Evolutionary conservation across 208 protist genomes (phyloP), one percentile per base, ranked within the genome.

Genomic region (Trypanosomatidae sp.): DNA sequence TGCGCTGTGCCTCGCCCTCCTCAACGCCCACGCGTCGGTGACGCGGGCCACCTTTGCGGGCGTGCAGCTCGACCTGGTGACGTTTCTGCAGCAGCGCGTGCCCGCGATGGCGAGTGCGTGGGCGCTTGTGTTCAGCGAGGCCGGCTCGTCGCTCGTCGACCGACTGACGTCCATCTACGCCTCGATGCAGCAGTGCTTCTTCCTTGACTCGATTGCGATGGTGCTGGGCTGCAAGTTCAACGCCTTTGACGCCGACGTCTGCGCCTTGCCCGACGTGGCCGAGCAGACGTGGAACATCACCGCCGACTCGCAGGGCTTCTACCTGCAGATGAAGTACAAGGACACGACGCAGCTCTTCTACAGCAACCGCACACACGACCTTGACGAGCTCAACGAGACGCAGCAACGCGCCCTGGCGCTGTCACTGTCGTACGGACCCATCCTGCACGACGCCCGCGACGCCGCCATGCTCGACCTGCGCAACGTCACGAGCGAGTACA

Each of bases 211-310:
- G 6, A 58, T 58, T 32, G 15, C 28, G 4, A n/a, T 58, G 4
- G 16, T 16, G 35, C 24, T 58, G 10, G 46, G 43, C 13, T 50
- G 41, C 33, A 52, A 50, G 23, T 58, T 42, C 35, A 48, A 58
- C 22, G 28, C 4, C 32, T 53, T 41, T 23, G 22, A 30, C n/a
- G n/a, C 52, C 11, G 26, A 43, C 6, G 18, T 56, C 10, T 40
- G 13, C 32, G 19, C n/a, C 4, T 11, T 35, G 30, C 30, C 30
- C n/a, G 30, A 11, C 11, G 11, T 35, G n/a, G 30, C 30, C 11
- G 11, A 35, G 30, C 30, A 35, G n/a, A 35, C 30, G 11, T 35
- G 30, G n/a, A 35, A 35, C 30, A 35, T 35, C 30, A 35, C 11
- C 30, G n/a, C 11, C n/a, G 30, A 35, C 11, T 11, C 30, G n/a